A percentile compares a stretch with the other conserved stretches of the same genome.
Conservation (phyloP, 2,329 filamentous ascomycete genomes). For the Claviceps capensis region DNA sequence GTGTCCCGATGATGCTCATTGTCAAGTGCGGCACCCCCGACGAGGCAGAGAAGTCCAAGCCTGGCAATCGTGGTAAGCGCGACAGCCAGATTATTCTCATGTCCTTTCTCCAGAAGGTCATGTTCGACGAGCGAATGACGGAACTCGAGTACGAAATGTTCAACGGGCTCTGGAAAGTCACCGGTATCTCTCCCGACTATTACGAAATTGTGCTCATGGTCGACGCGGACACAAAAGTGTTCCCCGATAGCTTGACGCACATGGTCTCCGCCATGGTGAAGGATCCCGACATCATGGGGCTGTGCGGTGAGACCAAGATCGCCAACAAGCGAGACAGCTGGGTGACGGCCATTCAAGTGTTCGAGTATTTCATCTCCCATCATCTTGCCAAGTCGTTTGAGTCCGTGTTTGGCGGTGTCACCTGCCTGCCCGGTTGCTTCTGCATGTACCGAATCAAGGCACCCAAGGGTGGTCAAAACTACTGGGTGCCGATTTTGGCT, state of each 20-base stretch:
- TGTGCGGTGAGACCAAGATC: constrained; percentile 98
- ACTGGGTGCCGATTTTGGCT: constrained; percentile 96
- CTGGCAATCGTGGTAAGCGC: constrained; percentile 94
- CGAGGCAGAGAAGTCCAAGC: constrained; percentile 68
- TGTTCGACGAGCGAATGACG: constrained; percentile 99
- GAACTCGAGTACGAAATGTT: constrained; percentile 99
- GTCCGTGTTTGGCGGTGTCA: constrained; percentile 96
- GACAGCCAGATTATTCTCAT: constrained; percentile 98
- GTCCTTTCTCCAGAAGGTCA: constrained; percentile 99
- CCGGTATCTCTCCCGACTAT: constrained; percentile 93
- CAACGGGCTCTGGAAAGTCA: constrained; percentile 97
- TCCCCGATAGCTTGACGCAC: constrained; percentile 94
- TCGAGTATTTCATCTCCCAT: constrained; percentile 99
- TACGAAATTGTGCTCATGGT: constrained; percentile 99
- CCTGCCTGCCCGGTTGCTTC: constrained; percentile 96
- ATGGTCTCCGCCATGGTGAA: constrained; percentile 99
- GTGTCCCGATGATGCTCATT: constrained; percentile 92
- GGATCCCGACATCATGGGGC: constrained; percentile 96
- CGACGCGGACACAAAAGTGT: constrained; percentile 97
- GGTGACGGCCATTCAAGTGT: constrained; percentile 97
- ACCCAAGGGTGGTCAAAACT: constrained; percentile 95
- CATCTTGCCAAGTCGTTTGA: constrained; percentile 96
- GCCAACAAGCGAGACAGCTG: constrained; percentile 92
- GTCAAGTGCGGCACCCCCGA: constrained; percentile 93
- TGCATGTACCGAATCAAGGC: constrained; percentile 99